phyloP scores from a whole-genome alignment of 495 filamentous ascomycete genomes.

The Terfezia claveryi region DNA sequence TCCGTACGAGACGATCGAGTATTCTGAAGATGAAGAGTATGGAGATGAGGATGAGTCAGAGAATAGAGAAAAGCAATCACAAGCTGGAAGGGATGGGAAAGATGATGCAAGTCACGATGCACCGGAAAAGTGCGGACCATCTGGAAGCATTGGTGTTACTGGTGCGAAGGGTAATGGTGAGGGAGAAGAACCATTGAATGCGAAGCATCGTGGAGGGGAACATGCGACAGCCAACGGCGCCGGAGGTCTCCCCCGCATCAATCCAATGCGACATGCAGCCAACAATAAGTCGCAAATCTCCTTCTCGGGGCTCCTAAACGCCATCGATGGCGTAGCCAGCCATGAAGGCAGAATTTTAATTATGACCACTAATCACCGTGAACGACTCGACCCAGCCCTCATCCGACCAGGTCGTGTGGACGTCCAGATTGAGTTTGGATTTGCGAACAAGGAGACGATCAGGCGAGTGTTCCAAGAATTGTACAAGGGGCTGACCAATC shows the following conservation, averaged over 20 bases:
- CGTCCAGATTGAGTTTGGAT: constrained; percentile 43
- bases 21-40: constrained; percentile 2
- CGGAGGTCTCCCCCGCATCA: neutral
- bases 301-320: constrained; percentile 56
- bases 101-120: neutral
- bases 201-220: constrained; percentile 2
- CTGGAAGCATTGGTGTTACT: neutral
- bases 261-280: neutral
- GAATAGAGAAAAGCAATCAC: constrained; percentile 5
- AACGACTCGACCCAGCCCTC: constrained; percentile 53
- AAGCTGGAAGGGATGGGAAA: constrained; percentile 5
- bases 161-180: neutral
- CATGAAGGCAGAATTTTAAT: constrained; percentile 58
- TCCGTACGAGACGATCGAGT: constrained; percentile 5
- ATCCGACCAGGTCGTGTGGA: constrained; percentile 61
- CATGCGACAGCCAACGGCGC: neutral
- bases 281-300: constrained; percentile 23
- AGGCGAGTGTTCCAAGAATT: constrained; percentile 32
- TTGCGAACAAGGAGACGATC: constrained; percentile 25
- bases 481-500: constrained; percentile 3
- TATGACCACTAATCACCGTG: constrained; percentile 67
- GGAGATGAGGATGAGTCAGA: constrained; percentile 17
- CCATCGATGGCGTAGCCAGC: constrained; percentile 58
- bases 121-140: neutral
- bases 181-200: constrained; percentile 10